Evolutionary conservation across 768 basidiomycete genomes (phyloP).

Genomic region (Tephrocybe sp.): DNA sequence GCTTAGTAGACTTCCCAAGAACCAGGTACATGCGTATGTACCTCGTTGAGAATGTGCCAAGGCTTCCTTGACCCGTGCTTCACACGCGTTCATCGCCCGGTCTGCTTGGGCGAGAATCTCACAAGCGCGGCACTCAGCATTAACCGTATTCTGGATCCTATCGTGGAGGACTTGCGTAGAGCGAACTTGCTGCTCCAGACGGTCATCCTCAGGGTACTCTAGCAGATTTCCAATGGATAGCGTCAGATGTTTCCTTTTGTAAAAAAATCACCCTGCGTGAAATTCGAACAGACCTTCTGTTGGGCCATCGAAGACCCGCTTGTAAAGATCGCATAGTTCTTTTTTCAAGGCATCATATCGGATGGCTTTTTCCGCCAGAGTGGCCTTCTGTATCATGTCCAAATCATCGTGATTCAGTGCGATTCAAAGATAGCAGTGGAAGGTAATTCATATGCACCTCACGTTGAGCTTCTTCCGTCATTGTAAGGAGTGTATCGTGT

Average conservation of each 20-base stretch:
- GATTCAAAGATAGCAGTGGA: background rate
- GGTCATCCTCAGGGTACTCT: slow-evolving; percentile 47
- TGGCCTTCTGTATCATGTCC: slow-evolving; percentile 24
- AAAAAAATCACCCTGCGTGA: background rate
- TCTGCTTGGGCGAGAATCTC: slow-evolving; percentile 38
- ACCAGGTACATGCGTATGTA: slow-evolving; percentile 15
- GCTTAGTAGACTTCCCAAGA: background rate
- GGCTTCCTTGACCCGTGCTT: slow-evolving; percentile 33
- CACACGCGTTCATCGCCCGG: slow-evolving; percentile 29
- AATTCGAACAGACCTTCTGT: slow-evolving; percentile 30
- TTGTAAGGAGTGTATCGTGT: slow-evolving; percentile 26
- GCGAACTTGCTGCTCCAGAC: slow-evolving; percentile 36
- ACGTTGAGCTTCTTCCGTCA: slow-evolving; percentile 32
- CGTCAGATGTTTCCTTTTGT: background rate
- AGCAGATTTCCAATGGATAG: background rate
- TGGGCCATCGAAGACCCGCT: slow-evolving; percentile 41
- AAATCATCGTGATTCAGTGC: background rate
- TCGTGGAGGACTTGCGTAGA: slow-evolving; percentile 31
- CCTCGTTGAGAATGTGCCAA: slow-evolving; percentile 40
- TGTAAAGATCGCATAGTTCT: slow-evolving; percentile 38
- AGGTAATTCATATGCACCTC: slow-evolving; percentile 28
- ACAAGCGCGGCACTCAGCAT: slow-evolving; percentile 38
- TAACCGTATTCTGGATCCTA: slow-evolving; percentile 32
- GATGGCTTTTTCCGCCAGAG: slow-evolving; percentile 30
- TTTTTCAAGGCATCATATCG: slow-evolving; percentile 29